phyloP scores from a whole-genome alignment of 2,329 filamentous ascomycete genomes.

The Calonectria pauciramosa region DNA sequence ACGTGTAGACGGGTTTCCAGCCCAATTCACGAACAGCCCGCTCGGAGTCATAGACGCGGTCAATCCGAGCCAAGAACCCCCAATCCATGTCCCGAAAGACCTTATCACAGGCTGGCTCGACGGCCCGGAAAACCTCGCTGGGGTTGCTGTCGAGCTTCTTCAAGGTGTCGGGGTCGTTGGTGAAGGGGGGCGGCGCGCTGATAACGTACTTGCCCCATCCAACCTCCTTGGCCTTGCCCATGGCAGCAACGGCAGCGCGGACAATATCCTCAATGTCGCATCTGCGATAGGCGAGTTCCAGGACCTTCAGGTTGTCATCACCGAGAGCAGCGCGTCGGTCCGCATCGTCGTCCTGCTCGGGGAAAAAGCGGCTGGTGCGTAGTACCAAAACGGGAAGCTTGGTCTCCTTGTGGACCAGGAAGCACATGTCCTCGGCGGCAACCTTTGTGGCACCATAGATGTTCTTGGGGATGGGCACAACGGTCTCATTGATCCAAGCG shows the following conservation, averaged over 20 bases:
- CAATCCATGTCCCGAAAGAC: conserved; percentile 53
- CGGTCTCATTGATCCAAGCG: conserved; percentile 59
- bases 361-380: conserved; percentile 64
- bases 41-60: conserved; percentile 61
- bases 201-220: conserved; percentile 59
- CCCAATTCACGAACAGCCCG: conserved; percentile 57
- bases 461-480: conserved; percentile 59
- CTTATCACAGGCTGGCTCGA: conserved; percentile 44
- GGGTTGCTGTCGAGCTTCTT: conserved; percentile 51
- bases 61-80: conserved; percentile 54
- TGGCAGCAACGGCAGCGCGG: conserved; percentile 54
- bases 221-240: conserved; percentile 50
- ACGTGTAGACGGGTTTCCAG: conserved; percentile 59
- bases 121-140: conserved; percentile 45
- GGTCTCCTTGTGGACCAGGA: conserved; percentile 55
- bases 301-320: conserved; percentile 62
- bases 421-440: conserved; percentile 63
- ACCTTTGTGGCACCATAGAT: conserved; percentile 64
- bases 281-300: conserved; percentile 62
- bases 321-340: conserved; percentile 51
- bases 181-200: conserved; percentile 58
- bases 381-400: conserved; percentile 58
- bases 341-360: conserved; percentile 61
- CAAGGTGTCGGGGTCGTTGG: conserved; percentile 47
- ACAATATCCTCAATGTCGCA: conserved; percentile 61